Evolutionary conservation across 2,329 filamentous ascomycete genomes (phyloP).

Genomic region (Diaporthe australafricana): DNA sequence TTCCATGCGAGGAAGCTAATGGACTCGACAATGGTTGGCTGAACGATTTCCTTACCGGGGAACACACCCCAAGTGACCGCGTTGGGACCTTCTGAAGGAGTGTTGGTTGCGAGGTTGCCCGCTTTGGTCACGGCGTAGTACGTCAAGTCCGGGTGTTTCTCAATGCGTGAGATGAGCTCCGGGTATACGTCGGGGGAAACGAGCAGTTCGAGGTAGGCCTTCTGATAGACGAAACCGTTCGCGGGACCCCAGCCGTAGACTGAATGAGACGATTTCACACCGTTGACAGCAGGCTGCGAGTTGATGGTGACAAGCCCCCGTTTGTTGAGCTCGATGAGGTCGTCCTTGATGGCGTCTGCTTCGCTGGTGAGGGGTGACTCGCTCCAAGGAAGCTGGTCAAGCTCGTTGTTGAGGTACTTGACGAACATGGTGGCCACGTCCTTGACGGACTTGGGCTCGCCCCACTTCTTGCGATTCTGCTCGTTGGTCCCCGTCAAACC

Average conservation of each 20-base stretch:
- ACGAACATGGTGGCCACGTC: constrained; percentile 89
- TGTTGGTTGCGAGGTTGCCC: constrained; percentile 86
- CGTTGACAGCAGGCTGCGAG: constrained; percentile 94
- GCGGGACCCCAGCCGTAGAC: constrained; percentile 94
- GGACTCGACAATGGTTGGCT: constrained; percentile 98
- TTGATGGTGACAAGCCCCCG: constrained; percentile 95
- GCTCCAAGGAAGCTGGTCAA: constrained; percentile 92
- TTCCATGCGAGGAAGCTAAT: constrained; percentile 99
- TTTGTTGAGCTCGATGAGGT: constrained; percentile 84
- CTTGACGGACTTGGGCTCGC: constrained; percentile 80
- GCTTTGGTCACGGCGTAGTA: constrained; percentile 93
- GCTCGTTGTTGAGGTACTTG: constrained; percentile 82
- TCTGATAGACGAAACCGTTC: constrained; percentile 98
- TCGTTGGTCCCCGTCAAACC: constrained; percentile 95
- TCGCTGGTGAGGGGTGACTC: constrained; percentile 88
- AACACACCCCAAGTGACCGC: constrained; percentile 99
- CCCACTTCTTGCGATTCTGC: constrained; percentile 95
- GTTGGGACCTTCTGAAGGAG: constrained; percentile 87
- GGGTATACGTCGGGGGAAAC: constrained; percentile 83
- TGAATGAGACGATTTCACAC: constrained; percentile 86
- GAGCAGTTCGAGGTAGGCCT: constrained; percentile 94
- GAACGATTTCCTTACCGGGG: constrained; percentile 98
- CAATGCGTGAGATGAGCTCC: constrained; percentile 82
- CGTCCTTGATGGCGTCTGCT: constrained; percentile 79
- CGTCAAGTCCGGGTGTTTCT: constrained; percentile 83